A percentile compares a stretch with the other conserved stretches of the same genome.
Conservation (phyloP, 2,329 filamentous ascomycete species). For the Paraphoma chrysanthemicola region DNA sequence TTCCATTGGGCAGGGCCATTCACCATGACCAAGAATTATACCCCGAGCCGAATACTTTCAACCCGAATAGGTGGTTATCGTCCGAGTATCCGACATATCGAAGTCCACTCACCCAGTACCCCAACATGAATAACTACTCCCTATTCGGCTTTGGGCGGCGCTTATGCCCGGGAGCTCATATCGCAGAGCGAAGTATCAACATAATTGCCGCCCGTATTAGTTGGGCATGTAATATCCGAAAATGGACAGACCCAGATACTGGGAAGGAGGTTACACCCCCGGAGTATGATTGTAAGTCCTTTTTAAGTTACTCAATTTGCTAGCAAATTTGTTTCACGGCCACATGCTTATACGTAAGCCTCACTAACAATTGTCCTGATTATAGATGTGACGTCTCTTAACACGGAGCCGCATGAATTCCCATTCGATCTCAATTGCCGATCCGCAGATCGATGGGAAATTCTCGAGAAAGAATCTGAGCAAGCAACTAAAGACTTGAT, state of each 20-base stretch:
- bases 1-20: neutral
- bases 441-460: too few species aligned
- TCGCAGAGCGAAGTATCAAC: constrained; percentile 17
- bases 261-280: neutral
- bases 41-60: constrained; percentile 64
- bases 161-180: constrained; percentile 13
- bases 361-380: too few species aligned
- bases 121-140: constrained; percentile 13
- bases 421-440: too few species aligned
- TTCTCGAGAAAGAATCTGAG: too few species aligned
- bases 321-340: too few species aligned
- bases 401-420: too few species aligned
- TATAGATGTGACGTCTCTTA: too few species aligned
- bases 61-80: constrained; percentile 64
- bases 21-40: constrained; percentile 47
- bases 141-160: constrained; percentile 20
- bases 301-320: too few species aligned
- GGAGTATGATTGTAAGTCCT: too few species aligned
- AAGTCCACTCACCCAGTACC: constrained; percentile 15
- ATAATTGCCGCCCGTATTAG: constrained; percentile 14
- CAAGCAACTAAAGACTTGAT: too few species aligned
- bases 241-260: neutral
- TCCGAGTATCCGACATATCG: constrained; percentile 16
- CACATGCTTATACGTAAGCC: too few species aligned
- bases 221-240: constrained; percentile 18